Evolutionary conservation across 331 rosid genomes (phyloP).

Genomic region (Ulmus americana): DNA sequence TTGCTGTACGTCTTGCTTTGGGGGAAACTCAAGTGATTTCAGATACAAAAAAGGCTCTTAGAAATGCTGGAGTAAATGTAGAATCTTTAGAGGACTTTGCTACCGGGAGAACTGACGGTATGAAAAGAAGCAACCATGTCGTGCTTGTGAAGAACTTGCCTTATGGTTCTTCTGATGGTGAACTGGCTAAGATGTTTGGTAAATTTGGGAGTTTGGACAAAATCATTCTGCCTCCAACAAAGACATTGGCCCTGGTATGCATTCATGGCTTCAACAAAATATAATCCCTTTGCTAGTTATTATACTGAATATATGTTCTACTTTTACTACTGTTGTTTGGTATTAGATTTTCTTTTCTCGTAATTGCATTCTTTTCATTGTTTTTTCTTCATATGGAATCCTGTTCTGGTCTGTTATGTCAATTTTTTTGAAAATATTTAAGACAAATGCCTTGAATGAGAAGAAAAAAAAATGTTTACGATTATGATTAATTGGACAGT

Average conservation of each 20-base stretch:
- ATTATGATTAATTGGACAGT: neutral
- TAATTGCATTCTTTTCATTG: too few relatives aligned
- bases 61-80: constrained; percentile 77
- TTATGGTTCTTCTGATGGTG: constrained; percentile 74
- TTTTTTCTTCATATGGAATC: too few relatives aligned
- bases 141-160: constrained; percentile 87
- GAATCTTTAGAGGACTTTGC: constrained; percentile 65
- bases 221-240: constrained; percentile 71
- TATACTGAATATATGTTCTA: constrained; percentile 9
- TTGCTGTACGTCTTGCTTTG: constrained; percentile 74
- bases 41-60: constrained; percentile 69
- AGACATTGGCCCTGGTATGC: constrained; percentile 84
- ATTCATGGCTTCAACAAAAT: constrained; percentile 12
- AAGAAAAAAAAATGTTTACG: too few relatives aligned
- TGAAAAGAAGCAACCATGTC: constrained; percentile 85
- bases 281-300: constrained; percentile 2
- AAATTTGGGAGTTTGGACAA: constrained; percentile 83
- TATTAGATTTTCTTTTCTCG: too few relatives aligned
- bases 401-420: too few relatives aligned
- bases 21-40: constrained; percentile 89
- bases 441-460: too few relatives aligned
- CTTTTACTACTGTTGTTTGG: neutral
- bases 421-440: too few relatives aligned
- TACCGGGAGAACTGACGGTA: constrained; percentile 50
- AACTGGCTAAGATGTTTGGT: constrained; percentile 67